Conservation (phyloP, 2,329 filamentous ascomycete species). For the Cladobotryum mycophilum region DNA sequence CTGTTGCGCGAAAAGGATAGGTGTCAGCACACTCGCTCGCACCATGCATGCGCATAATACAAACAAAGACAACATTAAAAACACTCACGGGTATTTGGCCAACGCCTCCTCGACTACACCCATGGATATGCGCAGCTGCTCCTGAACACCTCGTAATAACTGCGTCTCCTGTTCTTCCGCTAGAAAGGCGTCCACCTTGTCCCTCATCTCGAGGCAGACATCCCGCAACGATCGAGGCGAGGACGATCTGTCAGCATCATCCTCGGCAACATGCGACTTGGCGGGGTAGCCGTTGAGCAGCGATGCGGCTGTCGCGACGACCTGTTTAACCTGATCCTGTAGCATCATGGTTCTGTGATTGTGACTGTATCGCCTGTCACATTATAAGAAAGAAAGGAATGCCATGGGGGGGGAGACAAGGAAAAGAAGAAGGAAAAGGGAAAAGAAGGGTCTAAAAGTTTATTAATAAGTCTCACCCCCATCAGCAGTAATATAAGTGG, state of each 20-base stretch:
- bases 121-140: constrained; percentile 67
- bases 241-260: neutral
- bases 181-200: constrained; percentile 9
- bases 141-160: constrained; percentile 59
- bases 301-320: neutral
- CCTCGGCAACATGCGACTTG: neutral
- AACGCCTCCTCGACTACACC: constrained; percentile 70
- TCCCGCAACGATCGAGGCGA: constrained; percentile 1
- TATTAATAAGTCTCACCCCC: no score
- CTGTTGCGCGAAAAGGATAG: no score
- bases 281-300: constrained; percentile 5
- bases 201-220: constrained; percentile 5
- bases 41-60: no score
- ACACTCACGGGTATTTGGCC: constrained; percentile 66
- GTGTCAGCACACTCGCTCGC: no score
- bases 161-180: constrained; percentile 1
- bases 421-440: no score
- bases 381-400: no score
- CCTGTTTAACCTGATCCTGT: no score
- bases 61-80: no score
- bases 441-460: no score
- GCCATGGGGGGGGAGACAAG: no score
- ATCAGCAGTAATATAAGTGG: no score
- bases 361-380: neutral
- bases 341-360: neutral